Evolutionary conservation across 2,329 filamentous ascomycete genomes (phyloP).

Genomic region (Monosporascus sp.): DNA sequence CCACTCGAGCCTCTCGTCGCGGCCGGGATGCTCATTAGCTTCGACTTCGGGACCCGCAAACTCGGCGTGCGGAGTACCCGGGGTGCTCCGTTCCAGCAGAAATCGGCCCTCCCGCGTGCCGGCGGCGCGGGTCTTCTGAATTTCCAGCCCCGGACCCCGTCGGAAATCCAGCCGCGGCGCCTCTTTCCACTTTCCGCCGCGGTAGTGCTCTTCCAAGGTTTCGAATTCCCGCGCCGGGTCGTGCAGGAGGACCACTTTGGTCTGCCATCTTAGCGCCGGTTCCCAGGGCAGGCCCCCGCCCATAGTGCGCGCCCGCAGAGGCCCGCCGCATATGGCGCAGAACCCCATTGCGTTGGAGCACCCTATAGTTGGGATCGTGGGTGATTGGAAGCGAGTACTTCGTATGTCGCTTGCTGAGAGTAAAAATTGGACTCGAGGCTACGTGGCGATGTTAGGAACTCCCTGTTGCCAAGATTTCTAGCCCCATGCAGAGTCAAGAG

Average conservation of each 20-base stretch:
- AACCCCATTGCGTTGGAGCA: no score
- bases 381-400: no score
- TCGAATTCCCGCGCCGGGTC: constrained; percentile 15
- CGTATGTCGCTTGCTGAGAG: no score
- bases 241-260: constrained; percentile 10
- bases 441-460: no score
- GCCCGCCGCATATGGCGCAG: constrained; percentile 11
- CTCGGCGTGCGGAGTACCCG: not conserved
- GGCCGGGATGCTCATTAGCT: constrained; percentile 5
- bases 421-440: no score
- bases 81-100: not conserved
- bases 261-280: constrained; percentile 8
- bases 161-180: not conserved
- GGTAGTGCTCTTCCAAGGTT: constrained; percentile 9
- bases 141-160: constrained; percentile 1
- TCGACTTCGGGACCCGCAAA: not conserved
- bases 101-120: not conserved
- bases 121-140: constrained; percentile 6
- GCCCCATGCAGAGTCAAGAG: no score
- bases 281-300: not conserved
- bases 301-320: constrained; percentile 1
- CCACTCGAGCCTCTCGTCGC: constrained; percentile 3
- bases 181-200: constrained; percentile 9
- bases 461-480: no score
- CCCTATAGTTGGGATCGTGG: no score